Evolutionary conservation across 768 basidiomycete species (phyloP).

Genomic region (Podaxis carcinomalis): DNA sequence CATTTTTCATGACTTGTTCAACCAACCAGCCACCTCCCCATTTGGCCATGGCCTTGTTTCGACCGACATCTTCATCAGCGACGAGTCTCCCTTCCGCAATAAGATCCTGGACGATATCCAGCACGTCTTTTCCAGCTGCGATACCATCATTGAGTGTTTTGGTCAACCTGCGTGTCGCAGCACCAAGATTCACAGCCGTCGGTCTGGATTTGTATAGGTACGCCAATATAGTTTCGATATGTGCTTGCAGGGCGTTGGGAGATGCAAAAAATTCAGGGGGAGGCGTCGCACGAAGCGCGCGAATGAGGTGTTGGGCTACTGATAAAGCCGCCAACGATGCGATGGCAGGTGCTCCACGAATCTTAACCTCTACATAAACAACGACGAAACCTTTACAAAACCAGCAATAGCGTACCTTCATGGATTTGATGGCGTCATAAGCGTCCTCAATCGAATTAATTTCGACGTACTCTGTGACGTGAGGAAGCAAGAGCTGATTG

Average conservation of each 20-base stretch:
- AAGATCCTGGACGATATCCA: slow-evolving; percentile 51
- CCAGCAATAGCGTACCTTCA: slow-evolving; percentile 61
- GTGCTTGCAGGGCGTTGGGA: slow-evolving; percentile 41
- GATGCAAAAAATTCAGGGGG: slow-evolving; percentile 54
- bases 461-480: slow-evolving; percentile 57
- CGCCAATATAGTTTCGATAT: slow-evolving; percentile 58
- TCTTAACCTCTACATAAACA: slow-evolving; percentile 21
- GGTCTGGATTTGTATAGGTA: slow-evolving; percentile 87
- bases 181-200: slow-evolving; percentile 93
- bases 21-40: slow-evolving; percentile 86
- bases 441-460: slow-evolving; percentile 79
- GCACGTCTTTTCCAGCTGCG: slow-evolving; percentile 39
- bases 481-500: slow-evolving; percentile 85
- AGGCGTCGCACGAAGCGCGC: slow-evolving; percentile 41
- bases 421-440: slow-evolving; percentile 90
- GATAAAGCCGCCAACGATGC: slow-evolving; percentile 87
- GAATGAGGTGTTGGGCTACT: slow-evolving; percentile 60
- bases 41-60: slow-evolving; percentile 83
- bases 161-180: slow-evolving; percentile 72
- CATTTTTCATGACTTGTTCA: slow-evolving; percentile 36
- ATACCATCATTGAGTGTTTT: slow-evolving; percentile 40
- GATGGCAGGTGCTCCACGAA: slow-evolving; percentile 92
- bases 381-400: neutral
- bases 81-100: slow-evolving; percentile 69
- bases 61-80: slow-evolving; percentile 82